Base-by-base conservation (phyloP, 148 eudicot species). In the Drosera capensis region DNA sequence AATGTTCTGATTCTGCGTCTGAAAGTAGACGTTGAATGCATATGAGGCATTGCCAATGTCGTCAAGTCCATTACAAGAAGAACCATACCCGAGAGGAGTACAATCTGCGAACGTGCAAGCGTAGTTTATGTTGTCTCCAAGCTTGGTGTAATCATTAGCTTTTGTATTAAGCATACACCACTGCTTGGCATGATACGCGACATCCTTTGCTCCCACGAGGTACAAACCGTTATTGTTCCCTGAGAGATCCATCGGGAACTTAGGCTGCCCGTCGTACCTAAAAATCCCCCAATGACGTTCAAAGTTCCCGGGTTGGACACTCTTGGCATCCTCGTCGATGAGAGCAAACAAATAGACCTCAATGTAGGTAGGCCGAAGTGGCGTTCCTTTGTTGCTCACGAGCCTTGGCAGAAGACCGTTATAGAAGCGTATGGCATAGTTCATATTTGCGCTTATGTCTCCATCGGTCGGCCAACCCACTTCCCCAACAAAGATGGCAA, bases 391-490 rank as follows among this genome's bases (percentile, higher is more conserved):
- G 20, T 77, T 78, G 3, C 60, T 53, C 2, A 70, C 80, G 12
- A 88, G 74, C 14, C 73, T 68, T 2, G 83, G 74, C 8, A 83
- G 44, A 18, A 88, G 77, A 22, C 94, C 92, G 13, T 56, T 70
- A 52, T 88, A 83, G 51, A 88, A 88, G 45, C 86, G 71, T 8
- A 56, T 8, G 11, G 97, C 86, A 19, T 38, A 60, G 21, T 67
- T 57, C 15, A 63, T 29, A 25, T 77, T 88, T 2, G 81, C 97
- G 14, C 78, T 68, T 21, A 55, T 67, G 52, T 88, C 93, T 5
- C 97, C 97, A 9, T 83, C 70, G 1, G 97, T 88, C 0, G 97
- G 97, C 97, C 97, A 88, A 7, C 97, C 97, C 2, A 88, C 78
- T 51, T 88, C 97, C 3, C 97, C 97, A 0, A 88, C 77, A 11